Conservation (phyloP, 1,284 basidiomycete genomes). For the Microbotryomycetes sp. region DNA sequence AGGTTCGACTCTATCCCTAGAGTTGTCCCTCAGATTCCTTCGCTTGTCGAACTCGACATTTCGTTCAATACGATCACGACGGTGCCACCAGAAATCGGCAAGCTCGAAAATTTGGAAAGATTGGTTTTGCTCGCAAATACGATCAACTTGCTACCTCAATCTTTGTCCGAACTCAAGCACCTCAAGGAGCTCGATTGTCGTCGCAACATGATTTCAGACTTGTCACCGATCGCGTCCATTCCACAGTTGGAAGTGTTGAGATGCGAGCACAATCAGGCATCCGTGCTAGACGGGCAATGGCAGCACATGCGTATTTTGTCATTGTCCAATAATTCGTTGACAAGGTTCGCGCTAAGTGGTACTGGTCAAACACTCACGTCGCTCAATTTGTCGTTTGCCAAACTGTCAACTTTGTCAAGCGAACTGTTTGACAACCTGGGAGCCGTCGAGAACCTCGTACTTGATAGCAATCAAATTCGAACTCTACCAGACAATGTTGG, state of each 20-base stretch:
- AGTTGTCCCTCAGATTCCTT: slow-evolving; percentile 67
- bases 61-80: slow-evolving; percentile 88
- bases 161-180: slow-evolving; percentile 57
- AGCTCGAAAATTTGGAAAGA: slow-evolving; percentile 61
- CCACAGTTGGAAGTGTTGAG: slow-evolving; percentile 61
- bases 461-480: slow-evolving; percentile 84
- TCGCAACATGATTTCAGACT: slow-evolving; percentile 70
- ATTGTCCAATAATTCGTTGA: slow-evolving; percentile 57
- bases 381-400: slow-evolving; percentile 84
- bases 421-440: slow-evolving; percentile 62
- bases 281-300: slow-evolving; percentile 58
- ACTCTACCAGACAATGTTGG: slow-evolving; percentile 75
- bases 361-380: slow-evolving; percentile 66
- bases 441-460: slow-evolving; percentile 62
- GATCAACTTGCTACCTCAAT: slow-evolving; percentile 66
- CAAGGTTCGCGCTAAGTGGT: slow-evolving; percentile 45
- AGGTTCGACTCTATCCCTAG: slow-evolving; percentile 76
- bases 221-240: slow-evolving; percentile 61
- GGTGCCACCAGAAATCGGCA: slow-evolving; percentile 73
- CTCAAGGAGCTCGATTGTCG: slow-evolving; percentile 73
- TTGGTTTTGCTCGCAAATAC: slow-evolving; percentile 86
- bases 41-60: slow-evolving; percentile 78
- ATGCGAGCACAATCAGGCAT: slow-evolving; percentile 74
- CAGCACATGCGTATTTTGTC: slow-evolving; percentile 50
- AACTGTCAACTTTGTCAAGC: slow-evolving; percentile 78